Base-by-base conservation (phyloP, 164 flowering plant genomes). In the Umbellularia californica region DNA sequence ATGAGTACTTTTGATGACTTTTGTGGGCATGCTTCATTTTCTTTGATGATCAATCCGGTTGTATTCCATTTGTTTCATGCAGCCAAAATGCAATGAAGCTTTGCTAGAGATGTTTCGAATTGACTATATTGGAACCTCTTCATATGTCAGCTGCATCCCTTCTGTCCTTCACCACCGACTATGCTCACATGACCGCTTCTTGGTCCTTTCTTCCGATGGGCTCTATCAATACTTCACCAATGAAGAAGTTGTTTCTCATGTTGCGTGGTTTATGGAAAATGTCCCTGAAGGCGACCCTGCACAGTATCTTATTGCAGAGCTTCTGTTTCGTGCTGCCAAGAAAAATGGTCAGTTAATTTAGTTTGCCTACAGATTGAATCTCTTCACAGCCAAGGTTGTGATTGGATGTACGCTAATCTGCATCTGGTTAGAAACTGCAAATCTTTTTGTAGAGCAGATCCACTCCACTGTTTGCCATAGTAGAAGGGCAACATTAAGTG, bases 211-310 rank as follows among this genome's bases (percentile, higher is more conserved):
- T 20, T 89, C 93, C 50, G 93, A 89, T 78, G 93, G 91, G 62
- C 88, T 89, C 63, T 89, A 88, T 73, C 89, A 89, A 78, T 89
- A 88, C 82, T 87, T 89, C 82, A 87, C 86, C 81, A 89, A 89
- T 74, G 91, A 89, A 81, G 93, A 89, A 79, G 93, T 87, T 19
- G 87, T 88, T 70, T 83, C 91, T 33, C 90, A 89, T 80, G 91
- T 89, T 69, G 84, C 82, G 69, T 84, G 87, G 88, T 89, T 89
- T 78, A 85, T 89, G 75, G 90, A 89, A 74, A 84, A 81, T 73
- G 87, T 84, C 58, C 91, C 91, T 20, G 93, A 88, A 82, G 93
- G 91, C 50, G 93, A 89, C 80, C 93, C 93, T 80, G 93, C 93
- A 24, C 93, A 89, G 69, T 84, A 88, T 77, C 88, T 89, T 28